A percentile compares a stretch with the other conserved stretches of the same genome.
Evolutionary conservation across 768 basidiomycete genomes (phyloP).

Genomic region (Leccinum boreale): DNA sequence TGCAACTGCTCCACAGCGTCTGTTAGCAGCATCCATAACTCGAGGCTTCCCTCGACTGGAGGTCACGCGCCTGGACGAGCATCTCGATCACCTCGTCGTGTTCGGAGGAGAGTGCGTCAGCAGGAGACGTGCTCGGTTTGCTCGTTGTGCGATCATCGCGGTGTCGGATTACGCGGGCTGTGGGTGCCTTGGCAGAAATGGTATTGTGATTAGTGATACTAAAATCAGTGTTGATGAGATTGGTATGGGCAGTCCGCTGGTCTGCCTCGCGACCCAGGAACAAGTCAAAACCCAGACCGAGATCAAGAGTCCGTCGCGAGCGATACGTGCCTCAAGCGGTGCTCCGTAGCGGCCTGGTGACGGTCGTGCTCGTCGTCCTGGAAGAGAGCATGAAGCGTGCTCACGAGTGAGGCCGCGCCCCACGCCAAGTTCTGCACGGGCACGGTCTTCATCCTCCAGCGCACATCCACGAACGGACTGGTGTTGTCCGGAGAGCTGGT

Average conservation of each 20-base stretch:
- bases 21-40: constrained; percentile 41
- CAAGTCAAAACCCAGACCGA: not conserved
- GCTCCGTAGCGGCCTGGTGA: not conserved
- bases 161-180: not conserved
- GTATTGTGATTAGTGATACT: not conserved
- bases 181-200: too few species aligned
- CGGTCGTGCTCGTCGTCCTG: constrained; percentile 22
- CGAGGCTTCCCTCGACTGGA: constrained; percentile 34
- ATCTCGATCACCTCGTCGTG: constrained; percentile 45
- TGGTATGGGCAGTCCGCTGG: too few species aligned
- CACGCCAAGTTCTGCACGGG: constrained; percentile 38
- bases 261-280: too few species aligned
- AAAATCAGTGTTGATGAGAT: not conserved
- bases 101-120: constrained; percentile 34
- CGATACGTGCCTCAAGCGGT: constrained; percentile 42
- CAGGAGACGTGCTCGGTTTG: constrained; percentile 45
- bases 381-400: constrained; percentile 34
- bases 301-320: constrained; percentile 55
- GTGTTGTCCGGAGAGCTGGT: constrained; percentile 32
- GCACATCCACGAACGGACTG: constrained; percentile 45
- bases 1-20: constrained; percentile 38
- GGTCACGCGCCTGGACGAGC: constrained; percentile 27
- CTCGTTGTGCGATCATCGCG: constrained; percentile 6
- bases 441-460: constrained; percentile 58
- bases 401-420: constrained; percentile 37